A percentile compares a stretch with the other conserved stretches of the same genome.
Conservation (phyloP, 148 eudicot species). For the Camellia japonica region DNA sequence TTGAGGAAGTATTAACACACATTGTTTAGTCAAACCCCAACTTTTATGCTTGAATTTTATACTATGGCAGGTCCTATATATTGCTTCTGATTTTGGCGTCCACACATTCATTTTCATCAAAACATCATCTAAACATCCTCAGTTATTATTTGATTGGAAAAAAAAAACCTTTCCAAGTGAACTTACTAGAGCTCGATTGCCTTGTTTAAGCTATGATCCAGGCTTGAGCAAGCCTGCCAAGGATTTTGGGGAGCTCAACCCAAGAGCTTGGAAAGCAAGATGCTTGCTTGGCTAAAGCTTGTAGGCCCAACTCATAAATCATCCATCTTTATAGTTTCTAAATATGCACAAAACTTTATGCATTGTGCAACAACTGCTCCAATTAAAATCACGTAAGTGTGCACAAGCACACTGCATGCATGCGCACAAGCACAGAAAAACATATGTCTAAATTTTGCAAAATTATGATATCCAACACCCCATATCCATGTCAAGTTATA, state of each 20-base stretch:
- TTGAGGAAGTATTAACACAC: conserved; percentile 4
- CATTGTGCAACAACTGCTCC: neutral
- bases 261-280: neutral
- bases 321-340: neutral
- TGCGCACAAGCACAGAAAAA: neutral
- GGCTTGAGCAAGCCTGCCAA: neutral
- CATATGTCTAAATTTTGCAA: neutral
- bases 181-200: neutral
- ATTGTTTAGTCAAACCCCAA: neutral
- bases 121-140: neutral
- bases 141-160: neutral
- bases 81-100: neutral
- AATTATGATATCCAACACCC: neutral
- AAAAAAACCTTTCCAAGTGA: neutral
- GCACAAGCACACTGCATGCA: neutral
- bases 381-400: neutral
- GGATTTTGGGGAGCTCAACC: neutral
- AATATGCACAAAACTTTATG: neutral
- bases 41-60: neutral
- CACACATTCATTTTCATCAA: neutral
- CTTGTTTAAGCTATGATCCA: neutral
- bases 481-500: neutral
- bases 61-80: neutral
- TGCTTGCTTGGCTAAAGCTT: neutral
- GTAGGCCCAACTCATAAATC: neutral